Base-by-base conservation (phyloP, 371 early-diverging fungal species). In the Saksenaea oblongispora region DNA sequence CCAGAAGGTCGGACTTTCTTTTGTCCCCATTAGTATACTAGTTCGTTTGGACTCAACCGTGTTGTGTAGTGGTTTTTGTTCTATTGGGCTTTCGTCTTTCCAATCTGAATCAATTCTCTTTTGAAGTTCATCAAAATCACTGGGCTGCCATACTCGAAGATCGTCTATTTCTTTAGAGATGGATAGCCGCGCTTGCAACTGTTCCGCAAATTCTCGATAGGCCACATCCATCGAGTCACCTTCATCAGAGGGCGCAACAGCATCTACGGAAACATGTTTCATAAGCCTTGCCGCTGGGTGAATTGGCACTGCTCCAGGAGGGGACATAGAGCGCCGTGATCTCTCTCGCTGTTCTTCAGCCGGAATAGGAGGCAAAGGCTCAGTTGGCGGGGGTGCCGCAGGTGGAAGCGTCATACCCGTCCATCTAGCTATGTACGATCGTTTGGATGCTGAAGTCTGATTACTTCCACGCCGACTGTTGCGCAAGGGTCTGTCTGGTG, bases 131-230 rank as follows among this genome's bases (percentile, higher is more conserved):
- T 64, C 64, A 2, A 70, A 47, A 41, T 62, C 66, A 17, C 27
- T 37, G 5, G 60, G 59, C 18, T 70, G 58, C 70, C 70, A 70
- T 9, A 65, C 56, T 1, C 54, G 63, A 26, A 70, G 61, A 2
- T 66, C 63, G 36, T 70, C 70, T 28, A 70, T 70, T 41, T 70
- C 70, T n/a, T 66, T 65, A 1, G 70, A 70, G 3, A 70, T 57
- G 2, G 70, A 70, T 9, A 70, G 51, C 3, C 70, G 58, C n/a
- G 63, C 11, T 34, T 65, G 66, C 17, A 70, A 58, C 28, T 70
- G 70, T 58, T 70, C 70, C 5, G 70, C 59, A 53, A 70, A 70
- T 31, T 65, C 70, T 10, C 65, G 62, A 24, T 70, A 70, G 1
- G 66, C 62, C n/a, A 39, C 54, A 24, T 66, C 70, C 15, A 42